These are phyloP conservation scores for Coemansia umbellata DNA, from an alignment of 192 early-diverging fungal genomes.

Conservation along the genomic window DNA sequence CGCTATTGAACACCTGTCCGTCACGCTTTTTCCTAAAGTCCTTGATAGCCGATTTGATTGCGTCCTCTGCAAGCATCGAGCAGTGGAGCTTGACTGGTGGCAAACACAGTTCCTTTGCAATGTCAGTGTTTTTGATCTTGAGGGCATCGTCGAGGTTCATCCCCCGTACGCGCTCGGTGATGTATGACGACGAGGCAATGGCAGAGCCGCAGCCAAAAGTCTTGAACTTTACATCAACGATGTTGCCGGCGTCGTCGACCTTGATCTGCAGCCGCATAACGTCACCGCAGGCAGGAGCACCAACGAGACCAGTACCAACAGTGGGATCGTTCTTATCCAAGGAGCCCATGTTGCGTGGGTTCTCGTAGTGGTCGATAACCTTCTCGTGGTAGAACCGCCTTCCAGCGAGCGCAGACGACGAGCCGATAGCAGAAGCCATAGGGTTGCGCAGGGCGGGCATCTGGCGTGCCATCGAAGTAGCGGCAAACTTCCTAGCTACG, in stretches of 20 bases:
- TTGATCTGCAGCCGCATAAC: constrained; percentile 96
- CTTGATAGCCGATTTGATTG: constrained; percentile 97
- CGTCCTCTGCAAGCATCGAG: constrained; percentile 99
- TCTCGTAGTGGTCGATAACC: constrained; percentile 98
- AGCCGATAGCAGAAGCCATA: constrained; percentile 1
- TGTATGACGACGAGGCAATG: constrained; percentile 87
- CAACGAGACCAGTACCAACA: constrained; percentile 96
- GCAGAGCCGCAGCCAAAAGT: constrained; percentile 98
- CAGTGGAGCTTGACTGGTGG: constrained; percentile 99
- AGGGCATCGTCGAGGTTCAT: constrained; percentile 88
- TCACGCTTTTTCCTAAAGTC: constrained; percentile 88
- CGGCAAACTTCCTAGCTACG: constrained; percentile 15
- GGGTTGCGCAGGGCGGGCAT: constrained; percentile 2
- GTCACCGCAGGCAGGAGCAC: constrained; percentile 84
- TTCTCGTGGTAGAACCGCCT: constrained; percentile 51
- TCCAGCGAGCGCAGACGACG: background rate
- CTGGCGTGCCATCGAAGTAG: constrained; percentile 19
- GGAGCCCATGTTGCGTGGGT: constrained; percentile 94
- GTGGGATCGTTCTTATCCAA: constrained; percentile 79
- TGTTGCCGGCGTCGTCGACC: constrained; percentile 92
- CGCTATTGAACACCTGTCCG: constrained; percentile 26
- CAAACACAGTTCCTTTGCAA: constrained; percentile 91
- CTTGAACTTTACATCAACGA: constrained; percentile 96
- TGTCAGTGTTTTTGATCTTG: constrained; percentile 94
- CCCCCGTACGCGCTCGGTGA: constrained; percentile 93